phyloP scores from a whole-genome alignment of 2,329 filamentous ascomycete genomes.

The Fusarium sp. region DNA sequence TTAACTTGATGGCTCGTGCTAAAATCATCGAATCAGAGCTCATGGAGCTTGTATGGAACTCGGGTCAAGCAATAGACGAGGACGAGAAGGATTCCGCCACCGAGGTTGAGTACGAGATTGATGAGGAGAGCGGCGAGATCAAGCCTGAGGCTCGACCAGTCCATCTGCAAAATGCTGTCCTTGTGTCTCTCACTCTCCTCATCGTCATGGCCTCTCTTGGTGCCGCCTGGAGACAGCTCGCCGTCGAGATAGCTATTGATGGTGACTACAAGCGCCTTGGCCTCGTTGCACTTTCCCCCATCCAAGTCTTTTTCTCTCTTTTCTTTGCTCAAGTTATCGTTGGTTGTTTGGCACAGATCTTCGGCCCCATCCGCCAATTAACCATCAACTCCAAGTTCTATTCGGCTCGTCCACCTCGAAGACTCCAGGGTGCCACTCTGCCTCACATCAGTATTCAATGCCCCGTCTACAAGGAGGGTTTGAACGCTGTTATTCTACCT shows the following conservation, averaged over 20 bases:
- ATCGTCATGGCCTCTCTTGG: conserved; percentile 76
- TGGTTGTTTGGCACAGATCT: conserved; percentile 79
- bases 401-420: conserved; percentile 76
- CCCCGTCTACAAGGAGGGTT: conserved; percentile 89
- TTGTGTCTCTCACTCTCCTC: conserved; percentile 75
- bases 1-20: conserved; percentile 77
- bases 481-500: conserved; percentile 79
- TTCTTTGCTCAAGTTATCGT: conserved; percentile 86
- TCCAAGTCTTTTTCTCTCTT: conserved; percentile 85
- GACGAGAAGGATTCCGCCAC: conserved; percentile 64
- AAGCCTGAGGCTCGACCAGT: conserved; percentile 75
- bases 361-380: conserved; percentile 81
- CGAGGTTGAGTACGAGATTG: conserved; percentile 68
- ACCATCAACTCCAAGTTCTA: conserved; percentile 84
- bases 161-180: conserved; percentile 76
- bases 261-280: conserved; percentile 72
- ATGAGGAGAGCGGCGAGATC: conserved; percentile 78
- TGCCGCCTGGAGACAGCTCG: conserved; percentile 76
- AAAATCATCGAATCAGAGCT: conserved; percentile 81
- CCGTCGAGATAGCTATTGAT: conserved; percentile 77
- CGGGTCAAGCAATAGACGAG: conserved; percentile 67
- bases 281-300: conserved; percentile 74
- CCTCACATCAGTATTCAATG: conserved; percentile 87
- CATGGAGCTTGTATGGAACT: conserved; percentile 82
- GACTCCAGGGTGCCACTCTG: conserved; percentile 68